Conservation (phyloP, 2,329 filamentous ascomycete genomes). For the Lasiodiplodia gonubiensis region DNA sequence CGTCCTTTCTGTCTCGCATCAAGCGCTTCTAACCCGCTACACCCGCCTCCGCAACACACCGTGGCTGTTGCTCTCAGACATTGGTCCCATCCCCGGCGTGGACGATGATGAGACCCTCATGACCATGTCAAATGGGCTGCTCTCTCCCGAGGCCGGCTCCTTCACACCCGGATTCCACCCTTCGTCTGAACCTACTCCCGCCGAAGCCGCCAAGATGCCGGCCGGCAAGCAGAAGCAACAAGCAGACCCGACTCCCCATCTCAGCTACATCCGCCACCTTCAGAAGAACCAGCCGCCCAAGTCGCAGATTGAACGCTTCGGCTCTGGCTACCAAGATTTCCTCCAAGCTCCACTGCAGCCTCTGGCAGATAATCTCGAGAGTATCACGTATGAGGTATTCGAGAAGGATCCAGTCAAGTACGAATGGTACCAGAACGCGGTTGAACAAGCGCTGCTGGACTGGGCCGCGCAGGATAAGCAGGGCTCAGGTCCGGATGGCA, state of each 20-base stretch:
- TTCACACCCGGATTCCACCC: constrained; percentile 41
- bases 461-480: constrained; percentile 76
- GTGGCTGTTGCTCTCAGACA: constrained; percentile 65
- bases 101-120: constrained; percentile 48
- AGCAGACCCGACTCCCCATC: constrained; percentile 65
- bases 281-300: constrained; percentile 78
- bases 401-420: constrained; percentile 99
- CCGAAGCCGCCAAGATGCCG: constrained; percentile 63
- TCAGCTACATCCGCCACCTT: constrained; percentile 83
- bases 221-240: constrained; percentile 53
- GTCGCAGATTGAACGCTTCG: constrained; percentile 68
- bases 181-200: constrained; percentile 64
- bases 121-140: constrained; percentile 43
- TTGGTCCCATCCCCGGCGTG: constrained; percentile 60
- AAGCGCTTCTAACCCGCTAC: constrained; percentile 62
- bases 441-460: constrained; percentile 79
- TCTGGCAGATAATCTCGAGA: constrained; percentile 93
- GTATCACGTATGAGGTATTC: constrained; percentile 97
- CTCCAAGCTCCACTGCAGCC: constrained; percentile 94
- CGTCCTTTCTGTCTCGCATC: constrained; percentile 64
- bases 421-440: constrained; percentile 88
- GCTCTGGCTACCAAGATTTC: constrained; percentile 85
- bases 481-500: constrained; percentile 71
- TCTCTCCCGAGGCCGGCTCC: constrained; percentile 50
- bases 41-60: constrained; percentile 63